Conservation (phyloP, 306 rosid genomes). For the Trifolium repens region DNA sequence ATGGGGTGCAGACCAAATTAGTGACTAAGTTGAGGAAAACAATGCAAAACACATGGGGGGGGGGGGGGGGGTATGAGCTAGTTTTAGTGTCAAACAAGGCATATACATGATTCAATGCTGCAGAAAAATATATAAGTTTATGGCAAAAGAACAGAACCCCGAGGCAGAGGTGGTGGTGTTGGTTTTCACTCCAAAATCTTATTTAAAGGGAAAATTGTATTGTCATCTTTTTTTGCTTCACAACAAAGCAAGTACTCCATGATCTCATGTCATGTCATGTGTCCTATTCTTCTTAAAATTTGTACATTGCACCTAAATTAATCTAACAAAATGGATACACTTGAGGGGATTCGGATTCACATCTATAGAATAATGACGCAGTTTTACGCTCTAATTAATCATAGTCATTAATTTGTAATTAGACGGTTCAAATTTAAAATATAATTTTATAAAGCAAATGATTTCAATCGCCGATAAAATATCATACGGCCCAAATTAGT, state of each 20-base stretch:
- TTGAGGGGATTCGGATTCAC: too few relatives aligned
- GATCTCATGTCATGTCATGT: conserved; percentile 22
- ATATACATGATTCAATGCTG: conserved; percentile 43
- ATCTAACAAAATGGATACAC: too few relatives aligned
- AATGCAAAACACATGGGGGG: conserved; percentile 71
- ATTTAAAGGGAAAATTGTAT: conserved; percentile 18
- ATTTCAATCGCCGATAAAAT: too few relatives aligned
- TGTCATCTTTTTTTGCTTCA: conserved; percentile 60
- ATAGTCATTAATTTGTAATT: too few relatives aligned
- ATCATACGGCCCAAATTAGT: too few relatives aligned
- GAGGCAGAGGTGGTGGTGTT: conserved; percentile 62
- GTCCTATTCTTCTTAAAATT: neutral
- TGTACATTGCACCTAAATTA: neutral
- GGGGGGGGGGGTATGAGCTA: conserved; percentile 44
- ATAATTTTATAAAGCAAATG: too few relatives aligned
- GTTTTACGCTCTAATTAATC: too few relatives aligned
- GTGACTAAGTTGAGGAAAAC: conserved; percentile 64
- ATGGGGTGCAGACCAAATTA: conserved; percentile 44
- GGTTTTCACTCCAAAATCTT: conserved; percentile 38
- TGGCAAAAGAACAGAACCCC: conserved; percentile 59
- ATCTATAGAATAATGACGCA: too few relatives aligned
- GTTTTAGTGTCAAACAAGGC: conserved; percentile 49
- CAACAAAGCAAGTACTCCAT: conserved; percentile 45
- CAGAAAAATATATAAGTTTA: conserved; percentile 39
- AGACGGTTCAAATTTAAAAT: too few relatives aligned